A percentile compares a stretch with the other conserved stretches of the same genome.
Conservation (phyloP, 768 basidiomycete genomes). For the Lentinula detonsa region DNA sequence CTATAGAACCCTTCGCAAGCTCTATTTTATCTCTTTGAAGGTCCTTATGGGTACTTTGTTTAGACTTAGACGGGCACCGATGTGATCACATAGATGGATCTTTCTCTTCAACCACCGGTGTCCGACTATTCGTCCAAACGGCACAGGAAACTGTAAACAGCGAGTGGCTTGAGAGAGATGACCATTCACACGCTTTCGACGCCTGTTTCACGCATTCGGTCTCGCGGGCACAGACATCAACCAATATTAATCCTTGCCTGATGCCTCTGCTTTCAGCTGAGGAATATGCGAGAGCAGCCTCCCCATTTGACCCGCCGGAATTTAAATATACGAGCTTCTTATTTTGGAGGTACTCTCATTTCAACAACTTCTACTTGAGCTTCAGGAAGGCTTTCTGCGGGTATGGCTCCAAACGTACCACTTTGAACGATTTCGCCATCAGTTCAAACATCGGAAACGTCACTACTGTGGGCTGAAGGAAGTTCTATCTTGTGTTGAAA, state of each 20-base stretch:
- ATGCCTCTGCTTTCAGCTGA: slow-evolving; percentile 66
- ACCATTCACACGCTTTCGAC: slow-evolving; percentile 70
- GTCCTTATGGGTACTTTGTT: no score
- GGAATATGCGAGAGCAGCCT: slow-evolving; percentile 41
- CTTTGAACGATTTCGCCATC: slow-evolving; percentile 71
- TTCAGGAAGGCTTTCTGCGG: slow-evolving; percentile 85
- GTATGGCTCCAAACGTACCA: slow-evolving; percentile 75
- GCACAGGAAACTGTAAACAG: not conserved
- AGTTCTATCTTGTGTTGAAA: slow-evolving; percentile 56
- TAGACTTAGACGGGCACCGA: no score
- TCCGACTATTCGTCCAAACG: not conserved
- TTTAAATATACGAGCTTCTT: slow-evolving; percentile 28
- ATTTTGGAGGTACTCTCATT: slow-evolving; percentile 32
- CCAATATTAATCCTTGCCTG: slow-evolving; percentile 71
- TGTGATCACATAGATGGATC: no score
- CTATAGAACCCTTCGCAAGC: no score
- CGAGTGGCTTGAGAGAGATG: slow-evolving; percentile 12
- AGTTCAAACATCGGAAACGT: slow-evolving; percentile 62
- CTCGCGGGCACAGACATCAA: slow-evolving; percentile 64
- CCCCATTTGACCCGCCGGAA: slow-evolving; percentile 20
- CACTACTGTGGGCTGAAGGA: slow-evolving; percentile 59
- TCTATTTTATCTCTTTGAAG: no score
- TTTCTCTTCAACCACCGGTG: no score
- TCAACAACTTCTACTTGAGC: slow-evolving; percentile 60
- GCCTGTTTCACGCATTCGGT: slow-evolving; percentile 71